Evolutionary conservation across 2,329 filamentous ascomycete genomes (phyloP).

Genomic region (Stachybotrys elegans): DNA sequence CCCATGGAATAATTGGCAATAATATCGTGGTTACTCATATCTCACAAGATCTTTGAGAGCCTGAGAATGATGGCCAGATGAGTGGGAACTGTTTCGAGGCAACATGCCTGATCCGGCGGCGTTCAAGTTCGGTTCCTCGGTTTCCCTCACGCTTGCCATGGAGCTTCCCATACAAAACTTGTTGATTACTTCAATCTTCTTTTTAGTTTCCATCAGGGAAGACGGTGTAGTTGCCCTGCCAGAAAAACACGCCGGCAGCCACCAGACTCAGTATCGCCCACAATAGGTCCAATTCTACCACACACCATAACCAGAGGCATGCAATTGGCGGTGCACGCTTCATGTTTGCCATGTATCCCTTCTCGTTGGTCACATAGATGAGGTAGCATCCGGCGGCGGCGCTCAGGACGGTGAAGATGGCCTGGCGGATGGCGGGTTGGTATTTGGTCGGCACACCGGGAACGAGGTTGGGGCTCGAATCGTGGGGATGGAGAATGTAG

Average conservation of each 20-base stretch:
- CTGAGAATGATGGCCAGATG: too few relatives aligned
- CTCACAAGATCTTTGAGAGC: too few relatives aligned
- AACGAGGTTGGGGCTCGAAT: slow-evolving; percentile 41
- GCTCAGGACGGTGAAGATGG: slow-evolving; percentile 59
- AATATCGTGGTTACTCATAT: too few relatives aligned
- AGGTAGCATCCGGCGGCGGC: slow-evolving; percentile 68
- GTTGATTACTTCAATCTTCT: background rate
- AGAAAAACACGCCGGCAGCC: slow-evolving; percentile 39
- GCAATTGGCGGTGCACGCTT: slow-evolving; percentile 86
- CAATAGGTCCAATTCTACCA: slow-evolving; percentile 75
- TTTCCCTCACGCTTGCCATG: too few relatives aligned
- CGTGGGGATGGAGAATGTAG: slow-evolving; percentile 52
- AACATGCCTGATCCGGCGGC: too few relatives aligned
- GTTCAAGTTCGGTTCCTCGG: too few relatives aligned
- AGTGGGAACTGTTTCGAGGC: too few relatives aligned
- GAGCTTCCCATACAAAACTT: too few relatives aligned
- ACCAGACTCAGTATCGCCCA: slow-evolving; percentile 56
- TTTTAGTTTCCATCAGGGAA: slow-evolving; percentile 13
- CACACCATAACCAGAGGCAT: slow-evolving; percentile 88
- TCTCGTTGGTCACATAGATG: slow-evolving; percentile 73
- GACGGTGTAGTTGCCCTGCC: slow-evolving; percentile 44
- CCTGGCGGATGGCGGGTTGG: slow-evolving; percentile 47
- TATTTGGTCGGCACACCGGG: slow-evolving; percentile 42
- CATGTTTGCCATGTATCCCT: slow-evolving; percentile 83
- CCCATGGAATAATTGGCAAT: too few relatives aligned